Percentiles rank a stretch among this genome's conserved stretches.
phyloP scores from a whole-genome alignment of 192 early-diverging fungal genomes.

The Coemansia sp. region DNA sequence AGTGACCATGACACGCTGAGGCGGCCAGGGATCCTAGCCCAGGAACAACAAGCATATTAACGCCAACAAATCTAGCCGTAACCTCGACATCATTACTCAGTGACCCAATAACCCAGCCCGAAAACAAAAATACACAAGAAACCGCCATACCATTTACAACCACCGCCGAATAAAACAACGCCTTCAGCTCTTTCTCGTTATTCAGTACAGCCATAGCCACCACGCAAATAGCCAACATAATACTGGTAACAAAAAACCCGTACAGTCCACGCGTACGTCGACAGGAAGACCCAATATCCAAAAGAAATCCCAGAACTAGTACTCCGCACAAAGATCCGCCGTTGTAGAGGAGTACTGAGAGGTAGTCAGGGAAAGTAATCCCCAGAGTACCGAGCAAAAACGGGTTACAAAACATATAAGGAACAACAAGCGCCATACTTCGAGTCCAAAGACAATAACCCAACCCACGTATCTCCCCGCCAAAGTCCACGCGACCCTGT shows the following conservation, averaged over 20 bases:
- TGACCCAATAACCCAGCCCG: slow-evolving; percentile 33
- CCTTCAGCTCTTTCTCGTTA: background rate
- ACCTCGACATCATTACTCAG: slow-evolving; percentile 26
- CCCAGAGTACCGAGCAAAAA: slow-evolving; percentile 21
- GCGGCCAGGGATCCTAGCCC: slow-evolving; percentile 17
- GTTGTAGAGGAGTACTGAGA: slow-evolving; percentile 21
- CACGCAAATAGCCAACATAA: slow-evolving; percentile 1
- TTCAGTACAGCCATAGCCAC: slow-evolving; percentile 12
- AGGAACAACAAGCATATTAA: slow-evolving; percentile 8
- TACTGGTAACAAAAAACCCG: slow-evolving; percentile 8
- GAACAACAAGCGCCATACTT: slow-evolving; percentile 16
- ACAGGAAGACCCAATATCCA: slow-evolving; percentile 21
- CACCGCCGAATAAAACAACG: slow-evolving; percentile 15
- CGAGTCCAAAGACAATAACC: background rate
- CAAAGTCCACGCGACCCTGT: background rate
- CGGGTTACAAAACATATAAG: slow-evolving; percentile 36
- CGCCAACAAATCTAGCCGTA: slow-evolving; percentile 23
- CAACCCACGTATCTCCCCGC: background rate
- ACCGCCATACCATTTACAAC: slow-evolving; percentile 25
- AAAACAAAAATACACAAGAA: slow-evolving; percentile 29
- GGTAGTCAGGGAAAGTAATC: slow-evolving; percentile 6
- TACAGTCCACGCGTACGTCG: slow-evolving; percentile 13
- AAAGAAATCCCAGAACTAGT: slow-evolving; percentile 8
- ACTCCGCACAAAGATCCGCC: slow-evolving; percentile 16
- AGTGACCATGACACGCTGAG: background rate